Evolutionary conservation across 1,139 yeast genomes (phyloP).

Genomic region (Geotrichum cucujoidarum): DNA sequence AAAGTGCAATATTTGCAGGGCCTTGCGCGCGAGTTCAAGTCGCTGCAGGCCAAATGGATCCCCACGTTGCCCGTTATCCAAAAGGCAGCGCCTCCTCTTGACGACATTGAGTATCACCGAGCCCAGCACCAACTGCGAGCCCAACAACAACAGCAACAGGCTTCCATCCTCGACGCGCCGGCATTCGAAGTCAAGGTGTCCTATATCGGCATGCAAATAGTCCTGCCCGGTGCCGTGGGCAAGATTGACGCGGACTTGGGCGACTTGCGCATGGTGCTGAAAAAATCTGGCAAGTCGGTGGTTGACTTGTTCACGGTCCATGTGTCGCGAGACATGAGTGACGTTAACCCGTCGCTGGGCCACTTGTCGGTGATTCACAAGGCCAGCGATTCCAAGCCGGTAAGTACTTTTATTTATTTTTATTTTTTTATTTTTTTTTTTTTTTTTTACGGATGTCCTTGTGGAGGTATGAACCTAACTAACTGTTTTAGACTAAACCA

Average conservation of each 20-base stretch:
- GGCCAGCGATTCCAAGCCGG: constrained; percentile 26
- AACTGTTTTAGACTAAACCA: constrained; percentile 6
- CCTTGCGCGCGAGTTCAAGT: constrained; percentile 2
- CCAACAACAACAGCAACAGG: too few relatives aligned
- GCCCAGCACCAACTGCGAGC: not conserved
- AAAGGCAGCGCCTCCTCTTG: not conserved
- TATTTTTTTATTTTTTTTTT: not conserved
- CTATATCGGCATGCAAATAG: constrained; percentile 9
- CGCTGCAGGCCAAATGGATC: not conserved
- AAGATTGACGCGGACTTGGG: constrained; percentile 30
- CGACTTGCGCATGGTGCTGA: constrained; percentile 23
- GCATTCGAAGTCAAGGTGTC: constrained; percentile 9
- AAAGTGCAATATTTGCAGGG: constrained; percentile 1
- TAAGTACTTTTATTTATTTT: constrained; percentile 18
- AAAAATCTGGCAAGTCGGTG: constrained; percentile 5
- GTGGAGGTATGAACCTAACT: not conserved
- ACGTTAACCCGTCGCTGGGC: constrained; percentile 18
- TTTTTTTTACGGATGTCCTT: not conserved
- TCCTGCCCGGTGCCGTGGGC: constrained; percentile 22
- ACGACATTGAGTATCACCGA: not conserved
- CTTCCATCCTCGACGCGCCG: constrained; percentile 2
- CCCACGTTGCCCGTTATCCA: not conserved
- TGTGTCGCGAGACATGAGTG: constrained; percentile 19
- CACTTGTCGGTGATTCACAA: constrained; percentile 25
- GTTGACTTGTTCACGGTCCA: constrained; percentile 12